These are phyloP conservation scores for Ottelia alismoides DNA, from an alignment of 106 monocot genomes.

Conservation along the genomic window DNA sequence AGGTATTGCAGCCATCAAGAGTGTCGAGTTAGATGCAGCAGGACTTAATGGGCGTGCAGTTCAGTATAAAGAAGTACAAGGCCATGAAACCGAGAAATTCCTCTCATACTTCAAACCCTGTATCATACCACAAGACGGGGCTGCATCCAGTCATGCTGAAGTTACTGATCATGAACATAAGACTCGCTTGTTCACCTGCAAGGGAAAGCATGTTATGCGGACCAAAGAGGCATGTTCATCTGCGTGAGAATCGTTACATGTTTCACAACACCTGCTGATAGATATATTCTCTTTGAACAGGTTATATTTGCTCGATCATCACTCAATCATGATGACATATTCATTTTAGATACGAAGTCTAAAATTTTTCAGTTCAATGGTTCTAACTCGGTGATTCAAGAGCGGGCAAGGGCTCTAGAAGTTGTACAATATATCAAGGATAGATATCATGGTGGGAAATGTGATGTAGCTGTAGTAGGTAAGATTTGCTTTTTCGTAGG, in stretches of 20 bases:
- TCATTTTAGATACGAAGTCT: conserved; percentile 41
- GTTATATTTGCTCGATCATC: conserved; percentile 39
- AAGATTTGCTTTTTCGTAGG: conserved; percentile 2
- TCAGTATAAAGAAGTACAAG: conserved; percentile 45
- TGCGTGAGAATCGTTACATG: no score
- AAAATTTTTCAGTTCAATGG: conserved; percentile 59
- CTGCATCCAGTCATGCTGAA: conserved; percentile 34
- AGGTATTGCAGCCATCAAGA: conserved; percentile 50
- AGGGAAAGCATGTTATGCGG: conserved; percentile 36
- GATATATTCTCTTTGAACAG: conserved; percentile 13
- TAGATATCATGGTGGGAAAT: conserved; percentile 41
- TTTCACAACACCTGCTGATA: background rate
- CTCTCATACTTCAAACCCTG: conserved; percentile 49
- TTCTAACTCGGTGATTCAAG: conserved; percentile 41
- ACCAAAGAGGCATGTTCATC: conserved; percentile 34
- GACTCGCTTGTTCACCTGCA: conserved; percentile 37
- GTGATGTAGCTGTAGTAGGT: conserved; percentile 40
- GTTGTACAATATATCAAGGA: conserved; percentile 47
- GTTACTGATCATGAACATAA: conserved; percentile 27
- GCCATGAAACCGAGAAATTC: conserved; percentile 50
- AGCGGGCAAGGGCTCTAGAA: conserved; percentile 49
- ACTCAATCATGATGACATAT: conserved; percentile 42
- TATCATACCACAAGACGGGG: conserved; percentile 53
- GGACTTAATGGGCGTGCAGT: conserved; percentile 44
- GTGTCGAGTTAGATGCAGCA: conserved; percentile 45